Conservation (phyloP, 1,284 basidiomycete species). For the Leucoagaricus sp. region DNA sequence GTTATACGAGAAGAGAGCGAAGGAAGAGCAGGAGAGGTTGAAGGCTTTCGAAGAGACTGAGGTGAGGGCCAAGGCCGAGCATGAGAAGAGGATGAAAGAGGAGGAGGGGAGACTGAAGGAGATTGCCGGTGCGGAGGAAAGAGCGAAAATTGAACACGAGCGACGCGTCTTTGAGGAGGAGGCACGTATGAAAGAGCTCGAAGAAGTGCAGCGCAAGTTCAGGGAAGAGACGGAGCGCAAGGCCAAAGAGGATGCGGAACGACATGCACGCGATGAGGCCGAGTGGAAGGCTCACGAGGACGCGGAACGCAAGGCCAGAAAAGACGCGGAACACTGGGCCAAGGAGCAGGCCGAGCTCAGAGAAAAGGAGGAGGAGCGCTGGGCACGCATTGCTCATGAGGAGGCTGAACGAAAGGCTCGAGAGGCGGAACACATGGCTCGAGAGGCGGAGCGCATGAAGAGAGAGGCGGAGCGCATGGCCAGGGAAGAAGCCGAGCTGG, state of each 20-base stretch:
- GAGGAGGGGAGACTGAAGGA: slow-evolving; percentile 1
- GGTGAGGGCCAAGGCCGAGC: background rate
- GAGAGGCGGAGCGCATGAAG: background rate
- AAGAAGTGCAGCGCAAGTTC: slow-evolving; percentile 1
- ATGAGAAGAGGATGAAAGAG: slow-evolving; percentile 1
- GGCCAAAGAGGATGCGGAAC: background rate
- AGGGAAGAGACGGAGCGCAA: slow-evolving; percentile 3
- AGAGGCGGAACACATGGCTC: too few species aligned
- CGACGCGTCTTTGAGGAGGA: slow-evolving; percentile 4
- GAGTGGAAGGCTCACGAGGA: slow-evolving; percentile 7
- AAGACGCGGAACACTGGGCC: background rate
- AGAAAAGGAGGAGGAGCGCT: background rate
- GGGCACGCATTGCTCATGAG: background rate
- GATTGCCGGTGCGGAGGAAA: background rate
- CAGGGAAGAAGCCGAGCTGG: background rate
- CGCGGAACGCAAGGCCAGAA: slow-evolving; percentile 4
- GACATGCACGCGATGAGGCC: background rate
- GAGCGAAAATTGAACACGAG: slow-evolving; percentile 1
- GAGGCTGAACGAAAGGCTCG: background rate
- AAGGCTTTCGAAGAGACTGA: slow-evolving; percentile 7
- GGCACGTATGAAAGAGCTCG: background rate
- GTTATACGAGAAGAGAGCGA: background rate
- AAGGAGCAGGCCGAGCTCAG: background rate
- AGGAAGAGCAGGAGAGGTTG: slow-evolving; percentile 1
- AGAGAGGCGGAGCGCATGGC: slow-evolving; percentile 2